Evolutionary conservation across 1,284 basidiomycete genomes (phyloP).

Genomic region (Tetrapyrgos nigripes): DNA sequence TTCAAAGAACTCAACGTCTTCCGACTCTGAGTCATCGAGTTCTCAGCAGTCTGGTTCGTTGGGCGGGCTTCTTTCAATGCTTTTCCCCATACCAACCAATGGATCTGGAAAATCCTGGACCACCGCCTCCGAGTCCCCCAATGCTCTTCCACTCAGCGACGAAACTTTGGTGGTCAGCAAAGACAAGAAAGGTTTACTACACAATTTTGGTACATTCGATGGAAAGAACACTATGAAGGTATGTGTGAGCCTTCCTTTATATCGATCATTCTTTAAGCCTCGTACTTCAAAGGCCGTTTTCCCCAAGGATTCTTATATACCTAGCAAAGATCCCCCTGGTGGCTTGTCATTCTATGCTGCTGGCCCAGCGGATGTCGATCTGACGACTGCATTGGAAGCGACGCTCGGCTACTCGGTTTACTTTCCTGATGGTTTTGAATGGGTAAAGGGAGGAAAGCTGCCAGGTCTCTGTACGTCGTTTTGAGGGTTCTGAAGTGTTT

Average conservation of each 20-base stretch:
- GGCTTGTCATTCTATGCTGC: constrained; percentile 51
- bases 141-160: neutral
- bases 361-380: constrained; percentile 31
- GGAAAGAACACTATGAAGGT: neutral
- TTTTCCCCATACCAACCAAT: neutral
- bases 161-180: neutral
- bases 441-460: constrained; percentile 38
- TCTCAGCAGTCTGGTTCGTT: too few relatives aligned
- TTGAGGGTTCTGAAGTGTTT: neutral
- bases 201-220: neutral
- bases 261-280: too few relatives aligned
- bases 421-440: constrained; percentile 47
- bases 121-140: neutral
- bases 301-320: constrained; percentile 48
- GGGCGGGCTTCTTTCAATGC: neutral
- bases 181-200: neutral
- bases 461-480: constrained; percentile 41
- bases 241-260: too few relatives aligned
- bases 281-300: constrained; percentile 2
- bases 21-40: too few relatives aligned
- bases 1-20: too few relatives aligned
- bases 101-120: neutral
- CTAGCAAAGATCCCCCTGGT: constrained; percentile 42
- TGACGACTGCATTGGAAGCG: constrained; percentile 39
- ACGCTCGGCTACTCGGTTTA: constrained; percentile 49